A percentile compares a stretch with the other conserved stretches of the same genome.
These are phyloP conservation scores for Allantophomopsis cytisporea DNA, from an alignment of 2,329 filamentous ascomycete species.

Conservation along the genomic window DNA sequence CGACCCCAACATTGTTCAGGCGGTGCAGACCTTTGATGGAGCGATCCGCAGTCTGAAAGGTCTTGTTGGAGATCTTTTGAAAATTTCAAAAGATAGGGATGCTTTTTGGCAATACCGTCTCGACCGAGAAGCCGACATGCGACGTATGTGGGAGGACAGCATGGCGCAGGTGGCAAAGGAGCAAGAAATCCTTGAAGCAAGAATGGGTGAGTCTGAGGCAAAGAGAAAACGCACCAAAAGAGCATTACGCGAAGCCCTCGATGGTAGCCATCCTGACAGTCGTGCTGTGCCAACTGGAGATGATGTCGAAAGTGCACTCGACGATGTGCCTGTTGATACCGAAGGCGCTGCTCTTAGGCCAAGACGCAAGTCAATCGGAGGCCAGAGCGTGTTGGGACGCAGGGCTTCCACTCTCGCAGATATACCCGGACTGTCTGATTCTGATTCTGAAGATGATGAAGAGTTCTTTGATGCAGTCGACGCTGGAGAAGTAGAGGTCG, in stretches of 20 bases:
- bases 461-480: constrained; percentile 98
- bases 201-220: constrained; percentile 77
- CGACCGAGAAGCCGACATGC: constrained; percentile 80
- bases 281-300: constrained; percentile 8
- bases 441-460: constrained; percentile 69
- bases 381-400: no score
- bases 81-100: constrained; percentile 88
- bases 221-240: constrained; percentile 85
- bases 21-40: constrained; percentile 73
- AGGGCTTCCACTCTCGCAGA: constrained; percentile 36
- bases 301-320: constrained; percentile 7
- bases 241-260: constrained; percentile 75
- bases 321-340: constrained; percentile 19
- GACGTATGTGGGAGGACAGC: constrained; percentile 96
- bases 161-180: constrained; percentile 95
- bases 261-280: constrained; percentile 30
- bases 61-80: constrained; percentile 73
- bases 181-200: constrained; percentile 80
- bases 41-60: constrained; percentile 79
- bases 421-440: constrained; percentile 58
- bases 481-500: constrained; percentile 76
- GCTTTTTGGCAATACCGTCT: constrained; percentile 94
- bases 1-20: constrained; percentile 63
- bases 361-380: constrained; percentile 42
- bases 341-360: constrained; percentile 15